Conservation (phyloP, 768 basidiomycete species). For the Boletus huronensis region DNA sequence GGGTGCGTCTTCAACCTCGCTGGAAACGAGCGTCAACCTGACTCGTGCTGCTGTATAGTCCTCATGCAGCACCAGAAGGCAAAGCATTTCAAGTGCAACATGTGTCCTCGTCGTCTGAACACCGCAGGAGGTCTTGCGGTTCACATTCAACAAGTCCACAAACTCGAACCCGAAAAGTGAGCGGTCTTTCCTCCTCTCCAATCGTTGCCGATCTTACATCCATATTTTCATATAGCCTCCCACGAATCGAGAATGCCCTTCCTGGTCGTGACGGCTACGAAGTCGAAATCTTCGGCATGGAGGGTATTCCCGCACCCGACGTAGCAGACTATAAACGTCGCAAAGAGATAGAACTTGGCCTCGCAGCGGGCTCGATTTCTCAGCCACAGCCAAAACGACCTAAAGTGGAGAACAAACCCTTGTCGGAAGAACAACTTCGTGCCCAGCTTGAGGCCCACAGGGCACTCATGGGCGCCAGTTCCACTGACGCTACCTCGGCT, state of each 20-base stretch:
- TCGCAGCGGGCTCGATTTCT: slow-evolving; percentile 75
- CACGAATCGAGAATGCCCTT: slow-evolving; percentile 94
- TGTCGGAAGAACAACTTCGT: slow-evolving; percentile 81
- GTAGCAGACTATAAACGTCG: slow-evolving; percentile 94
- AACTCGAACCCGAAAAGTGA: slow-evolving; percentile 87
- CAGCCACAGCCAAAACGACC: slow-evolving; percentile 80
- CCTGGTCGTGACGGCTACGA: slow-evolving; percentile 97
- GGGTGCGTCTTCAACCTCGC: slow-evolving; percentile 45
- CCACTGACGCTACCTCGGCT: slow-evolving; percentile 32
- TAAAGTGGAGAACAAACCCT: slow-evolving; percentile 69
- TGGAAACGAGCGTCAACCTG: background rate
- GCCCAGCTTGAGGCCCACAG: slow-evolving; percentile 88
- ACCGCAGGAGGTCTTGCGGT: slow-evolving; percentile 97
- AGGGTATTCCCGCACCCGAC: slow-evolving; percentile 92
- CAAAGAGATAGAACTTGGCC: slow-evolving; percentile 91
- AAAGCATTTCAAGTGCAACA: slow-evolving; percentile 97
- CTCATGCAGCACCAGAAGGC: slow-evolving; percentile 99
- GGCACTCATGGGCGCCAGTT: slow-evolving; percentile 75
- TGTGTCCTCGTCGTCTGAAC: slow-evolving; percentile 93
- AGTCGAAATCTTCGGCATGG: slow-evolving; percentile 99
- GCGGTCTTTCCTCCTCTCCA: slow-evolving; percentile 1
- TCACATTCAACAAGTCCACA: slow-evolving; percentile 98
- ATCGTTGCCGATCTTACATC: slow-evolving; percentile 9
- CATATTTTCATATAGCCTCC: slow-evolving; percentile 44
- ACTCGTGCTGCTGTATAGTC: slow-evolving; percentile 44